phyloP scores from a whole-genome alignment of 1,284 basidiomycete genomes.

The Moniliophthora roreri region DNA sequence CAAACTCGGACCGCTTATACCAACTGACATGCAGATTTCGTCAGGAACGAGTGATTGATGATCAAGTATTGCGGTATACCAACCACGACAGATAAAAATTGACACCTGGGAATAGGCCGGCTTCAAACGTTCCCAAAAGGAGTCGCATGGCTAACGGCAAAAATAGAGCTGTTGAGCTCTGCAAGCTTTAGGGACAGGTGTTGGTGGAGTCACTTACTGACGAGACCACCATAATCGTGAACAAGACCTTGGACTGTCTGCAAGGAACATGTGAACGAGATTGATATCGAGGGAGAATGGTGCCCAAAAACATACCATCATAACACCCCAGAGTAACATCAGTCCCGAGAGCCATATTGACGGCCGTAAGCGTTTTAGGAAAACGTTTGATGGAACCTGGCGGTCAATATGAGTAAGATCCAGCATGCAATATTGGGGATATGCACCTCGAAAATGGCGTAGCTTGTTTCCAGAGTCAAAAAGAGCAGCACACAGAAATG shows the following conservation, averaged over 20 bases:
- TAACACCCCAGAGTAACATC: constrained; percentile 70
- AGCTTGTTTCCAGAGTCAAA: constrained; percentile 33
- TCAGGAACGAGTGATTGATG: not conserved
- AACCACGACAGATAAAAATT: constrained; percentile 72
- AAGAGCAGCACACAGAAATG: no score
- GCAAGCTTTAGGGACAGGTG: not conserved
- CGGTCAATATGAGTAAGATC: not conserved
- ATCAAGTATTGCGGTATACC: constrained; percentile 15
- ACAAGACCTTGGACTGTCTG: constrained; percentile 71
- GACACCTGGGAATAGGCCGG: constrained; percentile 71
- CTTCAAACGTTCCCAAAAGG: constrained; percentile 69
- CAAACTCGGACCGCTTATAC: constrained; percentile 74
- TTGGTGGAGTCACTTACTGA: constrained; percentile 55
- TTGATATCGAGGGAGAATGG: constrained; percentile 13
- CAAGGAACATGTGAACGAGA: not conserved
- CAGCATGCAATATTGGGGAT: not conserved
- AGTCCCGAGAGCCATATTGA: constrained; percentile 60
- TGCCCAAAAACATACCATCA: constrained; percentile 49
- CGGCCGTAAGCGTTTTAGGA: constrained; percentile 60
- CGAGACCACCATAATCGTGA: constrained; percentile 59
- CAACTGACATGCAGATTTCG: constrained; percentile 35
- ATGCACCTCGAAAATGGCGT: constrained; percentile 58
- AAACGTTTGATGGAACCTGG: constrained; percentile 66
- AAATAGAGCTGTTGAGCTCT: constrained; percentile 4
- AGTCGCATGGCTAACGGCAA: constrained; percentile 51